These are phyloP conservation scores for Periglandula ipomoeae DNA, from an alignment of 2,329 filamentous ascomycete species.

Conservation along the genomic window DNA sequence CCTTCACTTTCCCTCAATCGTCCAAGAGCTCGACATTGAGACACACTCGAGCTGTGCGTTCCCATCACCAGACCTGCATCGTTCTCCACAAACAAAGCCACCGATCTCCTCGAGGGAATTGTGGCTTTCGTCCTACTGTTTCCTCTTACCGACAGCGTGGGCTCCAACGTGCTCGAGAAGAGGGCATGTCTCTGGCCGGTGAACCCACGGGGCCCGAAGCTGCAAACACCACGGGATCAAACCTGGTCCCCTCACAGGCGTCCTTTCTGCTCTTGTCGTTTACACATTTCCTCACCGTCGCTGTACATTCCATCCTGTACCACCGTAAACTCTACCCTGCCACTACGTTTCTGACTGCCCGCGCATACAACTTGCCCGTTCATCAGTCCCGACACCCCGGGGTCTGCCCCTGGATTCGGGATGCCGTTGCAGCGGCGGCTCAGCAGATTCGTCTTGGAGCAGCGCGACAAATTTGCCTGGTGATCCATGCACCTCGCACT, in stretches of 20 bases:
- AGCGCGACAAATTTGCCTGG: slow-evolving; percentile 38
- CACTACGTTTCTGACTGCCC: slow-evolving; percentile 66
- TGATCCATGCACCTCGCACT: slow-evolving; percentile 31
- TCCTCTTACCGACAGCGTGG: no score
- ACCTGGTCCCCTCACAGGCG: slow-evolving; percentile 27
- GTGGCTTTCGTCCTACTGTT: no score
- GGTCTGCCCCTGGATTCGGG: slow-evolving; percentile 77
- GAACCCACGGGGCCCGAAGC: background rate
- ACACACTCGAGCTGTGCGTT: no score
- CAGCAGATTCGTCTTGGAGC: slow-evolving; percentile 55
- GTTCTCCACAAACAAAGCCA: no score
- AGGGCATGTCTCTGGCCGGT: background rate
- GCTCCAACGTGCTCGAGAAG: no score
- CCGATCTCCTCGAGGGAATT: no score
- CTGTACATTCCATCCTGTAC: slow-evolving; percentile 79
- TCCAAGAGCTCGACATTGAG: no score
- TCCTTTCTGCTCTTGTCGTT: slow-evolving; percentile 55
- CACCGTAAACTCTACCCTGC: slow-evolving; percentile 71
- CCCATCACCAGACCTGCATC: no score
- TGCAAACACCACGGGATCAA: slow-evolving; percentile 5
- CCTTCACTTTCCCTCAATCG: no score
- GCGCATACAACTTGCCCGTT: slow-evolving; percentile 76
- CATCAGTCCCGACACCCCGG: slow-evolving; percentile 79
- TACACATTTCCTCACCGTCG: slow-evolving; percentile 69
- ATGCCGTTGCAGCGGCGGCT: slow-evolving; percentile 65